Base-by-base conservation (phyloP, 495 filamentous ascomycete species). In the Penicillium arizonense region DNA sequence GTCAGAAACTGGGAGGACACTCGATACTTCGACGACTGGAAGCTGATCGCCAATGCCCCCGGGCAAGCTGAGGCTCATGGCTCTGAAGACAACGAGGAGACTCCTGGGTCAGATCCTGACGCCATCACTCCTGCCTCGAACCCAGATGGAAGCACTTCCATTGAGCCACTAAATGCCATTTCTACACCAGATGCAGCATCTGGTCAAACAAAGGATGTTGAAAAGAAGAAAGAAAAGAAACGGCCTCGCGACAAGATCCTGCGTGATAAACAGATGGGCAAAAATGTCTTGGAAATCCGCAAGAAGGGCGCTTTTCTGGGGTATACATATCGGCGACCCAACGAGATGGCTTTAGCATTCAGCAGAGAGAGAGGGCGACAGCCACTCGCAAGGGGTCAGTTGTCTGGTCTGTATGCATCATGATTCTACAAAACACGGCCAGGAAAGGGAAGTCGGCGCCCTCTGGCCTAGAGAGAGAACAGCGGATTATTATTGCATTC, bases 1-100 rank as follows among this genome's bases (percentile, higher is more conserved):
- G 84, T 96, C 28, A 77, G 74, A 30, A 73, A 77, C 21, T 77
- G 80, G 59, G 90, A 93, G 52, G 90, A 96, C 56, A 96, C 91
- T 11, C 86, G 88, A 50, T 96, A 96, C 64, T 96, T 96, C 55
- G 88, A 95, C 45, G 87, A 93, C 45, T 86, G 87, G 55, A 84
- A 86, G 34, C 72, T 82, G n/a, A 79, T 88, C 50, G 84, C 77
- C 33, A 72, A 80, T 13, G 49, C 60, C 36, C 77, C 78, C 20
- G 73, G 75, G 16, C 66, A 72, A 1, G 62, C 63, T 4, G 61
- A 50, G 3, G 54, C 51, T 20, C 66, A 57, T 14, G 59, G 67
- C 5, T 55, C 46, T 1, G 58, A 65, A 23, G 53, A 50, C 7
- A 8, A 38, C 8, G 53, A 52, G 12, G 57, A 59, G 4, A 38